Evolutionary conservation across 768 basidiomycete genomes (phyloP).

Genomic region (Sporobolomyces phaffii): DNA sequence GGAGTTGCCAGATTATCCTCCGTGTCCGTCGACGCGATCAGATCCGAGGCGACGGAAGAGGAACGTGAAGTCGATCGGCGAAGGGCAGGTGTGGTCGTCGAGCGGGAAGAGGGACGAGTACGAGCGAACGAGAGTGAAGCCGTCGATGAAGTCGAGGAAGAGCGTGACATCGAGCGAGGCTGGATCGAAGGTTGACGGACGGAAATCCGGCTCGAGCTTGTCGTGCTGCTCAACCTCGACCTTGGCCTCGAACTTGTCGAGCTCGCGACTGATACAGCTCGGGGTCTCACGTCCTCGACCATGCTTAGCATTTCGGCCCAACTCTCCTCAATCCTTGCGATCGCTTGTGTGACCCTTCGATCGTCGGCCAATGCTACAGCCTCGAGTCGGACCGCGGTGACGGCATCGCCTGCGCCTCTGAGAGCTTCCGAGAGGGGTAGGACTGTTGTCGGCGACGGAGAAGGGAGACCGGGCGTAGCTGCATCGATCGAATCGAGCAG

Average conservation of each 20-base stretch:
- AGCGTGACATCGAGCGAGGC: constrained; percentile 65
- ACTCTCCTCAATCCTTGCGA: constrained; percentile 64
- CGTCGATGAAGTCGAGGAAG: constrained; percentile 51
- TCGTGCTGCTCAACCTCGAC: not conserved
- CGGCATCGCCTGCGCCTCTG: constrained; percentile 58
- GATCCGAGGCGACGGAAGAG: constrained; percentile 40
- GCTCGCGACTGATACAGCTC: not conserved
- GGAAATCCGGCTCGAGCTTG: constrained; percentile 12
- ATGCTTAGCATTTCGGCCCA: constrained; percentile 77
- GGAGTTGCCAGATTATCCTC: not conserved
- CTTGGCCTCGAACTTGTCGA: not conserved
- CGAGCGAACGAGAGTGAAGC: not conserved
- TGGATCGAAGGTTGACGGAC: constrained; percentile 57
- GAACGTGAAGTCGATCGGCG: not conserved
- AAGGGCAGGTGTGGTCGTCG: not conserved
- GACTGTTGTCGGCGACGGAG: constrained; percentile 53
- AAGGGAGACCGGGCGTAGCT: constrained; percentile 51
- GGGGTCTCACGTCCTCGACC: constrained; percentile 49
- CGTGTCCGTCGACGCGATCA: too few relatives aligned
- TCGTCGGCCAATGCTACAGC: constrained; percentile 56
- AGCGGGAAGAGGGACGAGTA: constrained; percentile 37
- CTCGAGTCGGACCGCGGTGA: constrained; percentile 50
- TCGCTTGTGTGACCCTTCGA: constrained; percentile 57
- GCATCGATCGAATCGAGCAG: constrained; percentile 80
- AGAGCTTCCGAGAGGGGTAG: constrained; percentile 61